Evolutionary conservation across 805 yeast species (phyloP).

Genomic region (Saccharomycopsis schoenii): DNA sequence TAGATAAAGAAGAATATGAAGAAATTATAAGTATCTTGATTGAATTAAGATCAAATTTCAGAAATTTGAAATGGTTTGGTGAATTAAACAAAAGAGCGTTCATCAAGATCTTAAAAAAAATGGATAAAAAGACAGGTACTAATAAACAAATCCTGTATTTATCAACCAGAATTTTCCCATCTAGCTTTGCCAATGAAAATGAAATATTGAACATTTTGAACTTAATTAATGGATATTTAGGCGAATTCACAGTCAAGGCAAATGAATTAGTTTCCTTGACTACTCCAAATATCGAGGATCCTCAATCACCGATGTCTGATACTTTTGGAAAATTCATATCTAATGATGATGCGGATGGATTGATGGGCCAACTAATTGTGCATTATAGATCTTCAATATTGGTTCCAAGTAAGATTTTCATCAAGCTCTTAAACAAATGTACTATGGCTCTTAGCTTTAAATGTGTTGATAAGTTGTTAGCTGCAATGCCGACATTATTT

Average conservation of each 20-base stretch:
- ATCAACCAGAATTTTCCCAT: constrained; percentile 56
- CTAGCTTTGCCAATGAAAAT: constrained; percentile 67
- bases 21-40: constrained; percentile 59
- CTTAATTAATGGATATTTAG: constrained; percentile 41
- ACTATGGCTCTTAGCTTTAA: constrained; percentile 43
- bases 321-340: constrained; percentile 23
- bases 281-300: constrained; percentile 6
- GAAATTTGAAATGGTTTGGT: constrained; percentile 89
- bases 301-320: constrained; percentile 9
- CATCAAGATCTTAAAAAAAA: constrained; percentile 76
- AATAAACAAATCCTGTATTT: constrained; percentile 47
- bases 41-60: constrained; percentile 63
- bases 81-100: constrained; percentile 88
- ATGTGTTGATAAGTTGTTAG: constrained; percentile 50
- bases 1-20: constrained; percentile 42
- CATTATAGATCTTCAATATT: constrained; percentile 36
- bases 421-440: constrained; percentile 57
- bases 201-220: constrained; percentile 48
- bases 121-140: constrained; percentile 75
- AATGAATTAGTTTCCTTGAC: constrained; percentile 12
- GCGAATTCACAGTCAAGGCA: constrained; percentile 38
- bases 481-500: constrained; percentile 39
- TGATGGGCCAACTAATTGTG: constrained; percentile 36
- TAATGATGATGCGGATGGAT: constrained; percentile 34
- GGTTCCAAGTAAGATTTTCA: constrained; percentile 44